Base-by-base conservation (phyloP, 1,284 basidiomycete species). In the Trametes hirsuta region DNA sequence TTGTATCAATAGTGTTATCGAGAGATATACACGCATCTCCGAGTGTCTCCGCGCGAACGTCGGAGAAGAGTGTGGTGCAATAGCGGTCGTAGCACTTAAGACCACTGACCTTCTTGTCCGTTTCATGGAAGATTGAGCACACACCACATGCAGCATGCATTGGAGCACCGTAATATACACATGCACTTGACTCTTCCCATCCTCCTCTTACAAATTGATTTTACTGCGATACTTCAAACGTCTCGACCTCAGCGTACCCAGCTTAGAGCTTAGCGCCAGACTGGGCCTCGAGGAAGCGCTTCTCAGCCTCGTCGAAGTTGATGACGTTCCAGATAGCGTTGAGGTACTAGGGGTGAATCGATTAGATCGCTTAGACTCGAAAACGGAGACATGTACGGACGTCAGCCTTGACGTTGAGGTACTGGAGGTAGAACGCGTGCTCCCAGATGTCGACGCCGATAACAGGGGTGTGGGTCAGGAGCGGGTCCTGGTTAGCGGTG, bases 361-460 rank as follows among this genome's bases (percentile, higher is more conserved):
- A 12, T 48, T 15, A 41, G 42, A 48, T 53, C 57, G 10, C 18
- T 37, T 9, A n/a, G 18, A 18, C 18, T 18, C 18, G 18, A 18
- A 18, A 18, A 18, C 18, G 18, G 18, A 18, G 18, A 18, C 18
- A 18, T 18, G 45, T 11, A 82, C 87, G 66, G 70, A 89, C 87
- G 64, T 90, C 85, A 47, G 72, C 79, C 77, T 90, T 90, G 66
- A 88, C 86, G 73, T 91, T 90, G 70, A 86, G 81, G 75, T 93
- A 93, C 76, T 93, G 86, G 66, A 90, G 81, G 77, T 90, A 90
- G 76, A 87, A 90, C 22, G 87, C 87, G 70, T 91, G 88, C 79
- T 92, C 91, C 92, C 93, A 95, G 70, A 93, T 84, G 71, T 97
- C 95, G 65, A 97, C 88, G 62, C 94, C 94, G 66, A 97, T 87